A percentile compares a stretch with the other conserved stretches of the same genome.
Evolutionary conservation across 768 basidiomycete species (phyloP).

Genomic region (Podaxis sp.): DNA sequence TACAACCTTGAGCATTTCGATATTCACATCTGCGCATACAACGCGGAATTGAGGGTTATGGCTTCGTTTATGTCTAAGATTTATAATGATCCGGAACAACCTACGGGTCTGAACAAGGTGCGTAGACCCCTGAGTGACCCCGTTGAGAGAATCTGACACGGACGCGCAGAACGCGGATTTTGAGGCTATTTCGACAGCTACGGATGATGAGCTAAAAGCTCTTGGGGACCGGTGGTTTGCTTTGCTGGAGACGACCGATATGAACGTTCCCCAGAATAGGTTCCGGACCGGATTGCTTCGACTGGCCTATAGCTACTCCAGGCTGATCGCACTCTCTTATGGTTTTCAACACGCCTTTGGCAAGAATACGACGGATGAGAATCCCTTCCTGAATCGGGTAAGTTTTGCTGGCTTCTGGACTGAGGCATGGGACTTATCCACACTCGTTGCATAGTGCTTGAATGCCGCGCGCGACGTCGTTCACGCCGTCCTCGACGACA

Average conservation of each 20-base stretch:
- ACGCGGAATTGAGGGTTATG: constrained; percentile 68
- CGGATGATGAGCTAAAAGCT: constrained; percentile 66
- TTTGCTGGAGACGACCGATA: constrained; percentile 51
- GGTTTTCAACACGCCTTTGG: constrained; percentile 78
- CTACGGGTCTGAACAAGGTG: constrained; percentile 77
- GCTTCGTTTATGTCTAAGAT: constrained; percentile 60
- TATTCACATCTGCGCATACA: constrained; percentile 79
- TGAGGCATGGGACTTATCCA: background rate
- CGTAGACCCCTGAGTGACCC: constrained; percentile 12
- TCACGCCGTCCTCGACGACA: constrained; percentile 54
- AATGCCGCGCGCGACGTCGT: constrained; percentile 68
- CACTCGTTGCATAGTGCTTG: constrained; percentile 48
- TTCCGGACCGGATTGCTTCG: constrained; percentile 64
- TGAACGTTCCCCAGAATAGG: constrained; percentile 50
- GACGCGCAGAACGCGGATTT: constrained; percentile 57
- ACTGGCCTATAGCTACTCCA: constrained; percentile 65
- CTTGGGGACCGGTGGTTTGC: constrained; percentile 58
- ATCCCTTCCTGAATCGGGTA: constrained; percentile 65
- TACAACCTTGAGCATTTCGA: constrained; percentile 76
- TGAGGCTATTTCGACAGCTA: constrained; percentile 59
- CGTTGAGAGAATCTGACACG: background rate
- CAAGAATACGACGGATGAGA: constrained; percentile 60
- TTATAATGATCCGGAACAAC: constrained; percentile 71
- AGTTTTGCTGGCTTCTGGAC: constrained; percentile 24
- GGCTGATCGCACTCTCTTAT: constrained; percentile 69